Evolutionary conservation across 2,329 filamentous ascomycete genomes (phyloP), one percentile per base, ranked within the genome.

Genomic region (Cordyceps tenuipes): DNA sequence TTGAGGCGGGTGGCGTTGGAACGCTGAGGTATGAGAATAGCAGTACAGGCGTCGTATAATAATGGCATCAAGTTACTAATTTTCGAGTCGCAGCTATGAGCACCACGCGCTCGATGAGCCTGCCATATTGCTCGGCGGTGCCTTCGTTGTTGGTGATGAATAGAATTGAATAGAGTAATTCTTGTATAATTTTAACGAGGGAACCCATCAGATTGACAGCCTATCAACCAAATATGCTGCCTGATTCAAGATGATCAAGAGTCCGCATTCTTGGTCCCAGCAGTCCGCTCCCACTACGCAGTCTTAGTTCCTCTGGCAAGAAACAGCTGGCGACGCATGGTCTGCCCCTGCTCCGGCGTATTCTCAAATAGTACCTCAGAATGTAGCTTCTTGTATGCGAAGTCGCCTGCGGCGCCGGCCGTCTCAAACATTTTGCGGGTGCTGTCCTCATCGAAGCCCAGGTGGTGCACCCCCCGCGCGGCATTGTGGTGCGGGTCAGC

Each of bases 1-100:
- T 97, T n/a, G 92, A 97, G 71, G 89, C 90, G 6, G 90, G 90
- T n/a, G 90, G 89, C 65, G 86, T 94, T 1, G 90, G 89, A 0
- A 89, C 88, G 2, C 70, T 95, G 66, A 93, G 88, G 86, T 88
- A 68, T 21, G 43, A 3, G n/a, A 21, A 46, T 10, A 3, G n/a
- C 43, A 3, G n/a, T 19, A 46, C 43, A 19, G 9, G 2, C 47
- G 23, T 26, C 34, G 13, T 36, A 13, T 36, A 10, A 15, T 5
- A 1, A 43, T 7, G 17, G 39, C 15, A 43, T n/a, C 1, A 2
- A 43, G 39, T n/a, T 5, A 15, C 39, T 59, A 46, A 65, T 66
- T 41, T 65, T 66, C 58, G 12, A 48, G 26, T 5, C 44, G 44
- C 52, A 88, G 88, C 72, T 95, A 94, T 70, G 89, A 94, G 67